Evolutionary conservation across 257 asterid genomes (phyloP), one percentile per base, ranked within the genome.

Genomic region (Coffea canephora): DNA sequence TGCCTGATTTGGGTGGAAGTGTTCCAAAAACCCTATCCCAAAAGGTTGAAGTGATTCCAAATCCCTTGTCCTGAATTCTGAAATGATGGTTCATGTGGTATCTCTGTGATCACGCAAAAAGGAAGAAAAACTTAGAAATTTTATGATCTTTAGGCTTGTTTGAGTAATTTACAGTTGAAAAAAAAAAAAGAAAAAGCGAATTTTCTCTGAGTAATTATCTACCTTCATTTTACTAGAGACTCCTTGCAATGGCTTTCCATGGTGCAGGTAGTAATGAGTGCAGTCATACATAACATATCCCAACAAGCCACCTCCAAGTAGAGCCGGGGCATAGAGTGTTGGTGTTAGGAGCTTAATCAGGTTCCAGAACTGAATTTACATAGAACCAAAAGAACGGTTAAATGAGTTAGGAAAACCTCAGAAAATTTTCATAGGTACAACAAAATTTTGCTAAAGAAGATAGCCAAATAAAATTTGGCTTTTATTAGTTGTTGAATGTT

Each of bases 21-120:
- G 98, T 91, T 67, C 93, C 96, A 45, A 93, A 91, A n/a, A 91
- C 87, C 82, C 79, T 84, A 85, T 93, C 98, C 97, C 98, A 93
- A 78, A 93, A 86, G 43, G 83, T 59, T 57, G 98, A 89, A 43
- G 97, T 92, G 84, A 93, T 91, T 82, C 98, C 98, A 31, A 87
- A 93, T 31, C 98, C 97, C 86, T 88, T 89, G 87, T 88, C 82
- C 78, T 92, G 96, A 82, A 87, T 65, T 66, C 81, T 88, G 82
- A 84, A 93, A 86, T 93, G 98, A 86, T 93, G 98, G 87, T 87
- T 86, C 96, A 93, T 90, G 83, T 93, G 98, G 81, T 82, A 83
- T 83, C 91, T 92, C 97, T 93, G 78, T 76, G 82, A 25, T 34
- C 31, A 45, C 31, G 45, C 46, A 59, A 55, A 62, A 43, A 6